Percentiles rank a stretch among this genome's conserved stretches.
phyloP scores from a whole-genome alignment of 169 alveolate species.

The Sarcocystis neurona region DNA sequence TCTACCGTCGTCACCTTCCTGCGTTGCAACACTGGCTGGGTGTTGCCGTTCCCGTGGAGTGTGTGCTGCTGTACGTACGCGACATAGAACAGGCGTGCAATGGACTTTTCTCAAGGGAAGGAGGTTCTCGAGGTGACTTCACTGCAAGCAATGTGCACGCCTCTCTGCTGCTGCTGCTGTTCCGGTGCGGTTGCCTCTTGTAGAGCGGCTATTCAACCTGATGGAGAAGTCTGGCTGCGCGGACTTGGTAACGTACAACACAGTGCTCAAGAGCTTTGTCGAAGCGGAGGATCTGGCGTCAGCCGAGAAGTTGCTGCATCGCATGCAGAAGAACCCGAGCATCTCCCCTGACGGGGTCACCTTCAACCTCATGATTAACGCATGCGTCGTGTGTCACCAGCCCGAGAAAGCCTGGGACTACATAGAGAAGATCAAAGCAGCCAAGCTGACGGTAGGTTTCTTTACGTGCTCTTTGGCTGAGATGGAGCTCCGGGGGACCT shows the following conservation, averaged over 20 bases:
- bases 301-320: slow-evolving; percentile 29
- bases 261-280: slow-evolving; percentile 24
- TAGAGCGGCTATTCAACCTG: slow-evolving; percentile 19
- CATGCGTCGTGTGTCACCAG: slow-evolving; percentile 21
- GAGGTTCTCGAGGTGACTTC: too few relatives aligned
- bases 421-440: slow-evolving; percentile 9
- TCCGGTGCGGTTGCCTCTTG: too few relatives aligned
- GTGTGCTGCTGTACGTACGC: too few relatives aligned
- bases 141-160: too few relatives aligned
- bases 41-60: too few relatives aligned
- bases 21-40: too few relatives aligned
- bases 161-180: background rate
- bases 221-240: slow-evolving; percentile 42
- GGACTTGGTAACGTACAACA: slow-evolving; percentile 56
- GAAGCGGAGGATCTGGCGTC: background rate
- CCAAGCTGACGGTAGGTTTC: slow-evolving; percentile 20
- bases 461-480: too few relatives aligned
- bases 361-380: slow-evolving; percentile 32
- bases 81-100: too few relatives aligned
- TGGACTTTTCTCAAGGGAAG: too few relatives aligned
- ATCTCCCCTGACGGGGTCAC: slow-evolving; percentile 36
- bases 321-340: background rate
- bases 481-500: too few relatives aligned
- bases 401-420: slow-evolving; percentile 51
- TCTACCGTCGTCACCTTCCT: too few relatives aligned